Conservation (phyloP, 208 protist genomes). For the Angomonas ambiguus region DNA sequence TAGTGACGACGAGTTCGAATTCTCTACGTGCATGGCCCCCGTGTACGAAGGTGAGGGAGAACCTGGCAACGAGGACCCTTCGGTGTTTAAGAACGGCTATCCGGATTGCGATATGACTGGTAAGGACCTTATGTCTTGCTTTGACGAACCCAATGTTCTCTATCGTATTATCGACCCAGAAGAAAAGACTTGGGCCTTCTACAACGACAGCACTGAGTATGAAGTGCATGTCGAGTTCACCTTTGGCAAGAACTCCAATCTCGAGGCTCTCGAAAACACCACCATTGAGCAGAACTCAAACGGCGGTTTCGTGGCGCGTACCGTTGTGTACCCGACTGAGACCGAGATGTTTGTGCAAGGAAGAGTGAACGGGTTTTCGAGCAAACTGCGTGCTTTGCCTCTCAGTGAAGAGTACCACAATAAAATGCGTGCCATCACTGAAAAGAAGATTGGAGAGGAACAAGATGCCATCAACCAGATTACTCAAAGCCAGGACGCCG, state of each 20-base stretch:
- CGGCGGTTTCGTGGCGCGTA: constrained; percentile 36
- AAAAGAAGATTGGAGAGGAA: constrained; percentile 44
- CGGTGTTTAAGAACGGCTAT: constrained; percentile 57
- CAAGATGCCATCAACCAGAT: constrained; percentile 33
- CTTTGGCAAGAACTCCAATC: constrained; percentile 60
- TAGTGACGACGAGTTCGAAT: constrained; percentile 70
- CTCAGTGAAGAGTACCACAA: constrained; percentile 54
- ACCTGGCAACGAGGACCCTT: constrained; percentile 9
- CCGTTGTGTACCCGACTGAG: constrained; percentile 69
- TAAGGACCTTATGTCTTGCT: constrained; percentile 47
- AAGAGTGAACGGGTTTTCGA: constrained; percentile 53
- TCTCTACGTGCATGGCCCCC: constrained; percentile 13
- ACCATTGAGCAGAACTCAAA: constrained; percentile 29
- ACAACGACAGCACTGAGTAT: constrained; percentile 70
- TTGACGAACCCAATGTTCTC: constrained; percentile 72
- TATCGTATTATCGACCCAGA: constrained; percentile 65
- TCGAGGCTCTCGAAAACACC: constrained; percentile 52
- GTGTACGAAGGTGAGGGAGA: constrained; percentile 13
- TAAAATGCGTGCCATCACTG: constrained; percentile 25
- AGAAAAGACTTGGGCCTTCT: constrained; percentile 73
- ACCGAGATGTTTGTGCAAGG: constrained; percentile 75
- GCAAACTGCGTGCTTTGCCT: constrained; percentile 52
- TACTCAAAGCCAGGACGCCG: constrained; percentile 34
- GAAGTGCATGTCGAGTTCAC: constrained; percentile 71
- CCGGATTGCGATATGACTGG: constrained; percentile 47